Evolutionary conservation across 2,329 filamentous ascomycete genomes (phyloP), one percentile per base, ranked within the genome.

Genomic region (Xylaria sp.): DNA sequence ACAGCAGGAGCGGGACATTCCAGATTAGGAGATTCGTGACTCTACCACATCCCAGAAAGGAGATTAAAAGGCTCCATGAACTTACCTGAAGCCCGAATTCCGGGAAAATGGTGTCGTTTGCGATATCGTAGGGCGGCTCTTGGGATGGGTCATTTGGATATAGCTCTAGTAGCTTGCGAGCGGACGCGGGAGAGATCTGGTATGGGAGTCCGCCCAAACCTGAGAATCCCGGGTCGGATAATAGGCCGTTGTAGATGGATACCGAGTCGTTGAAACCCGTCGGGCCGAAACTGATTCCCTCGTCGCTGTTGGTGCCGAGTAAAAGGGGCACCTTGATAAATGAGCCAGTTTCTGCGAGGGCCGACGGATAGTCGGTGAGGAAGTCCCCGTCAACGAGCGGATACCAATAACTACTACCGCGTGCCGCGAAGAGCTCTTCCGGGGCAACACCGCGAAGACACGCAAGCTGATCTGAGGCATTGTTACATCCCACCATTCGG

Each of bases 301-400:
- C 84, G 67, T 86, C 83, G 2, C 78, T 82, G 67, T 85, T 86
- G 53, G 81, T 79, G 3, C 84, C 84, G 1, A 78, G 81, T 0
- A 86, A 72, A 27, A 84, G 75, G 0, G 83, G 83, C 0, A 84
- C 76, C 1, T 77, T 73, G 50, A 81, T 76, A 70, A 84, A 84
- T 15, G 80, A 80, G 1, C 79, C 78, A 13, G 78, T 67, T 0
- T 74, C 71, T 11, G 80, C 79, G 2, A 83, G 79, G 27, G 79
- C 77, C 63, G 83, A 84, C 1, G 83, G 82, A 54, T 82, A 85
- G 0, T 76, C 82, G 0, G 80, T 81, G 15, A 84, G 72, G 65
- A 84, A 85, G 31, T 79, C 76, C 1, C 51, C 83, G 60, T 86
- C 84, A n/a, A 83, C 75, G 22, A 84, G 57, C 0, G 80, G 80